Evolutionary conservation across 768 basidiomycete species (phyloP), one percentile per base, ranked within the genome.

Genomic region (Tylopilus sp.): DNA sequence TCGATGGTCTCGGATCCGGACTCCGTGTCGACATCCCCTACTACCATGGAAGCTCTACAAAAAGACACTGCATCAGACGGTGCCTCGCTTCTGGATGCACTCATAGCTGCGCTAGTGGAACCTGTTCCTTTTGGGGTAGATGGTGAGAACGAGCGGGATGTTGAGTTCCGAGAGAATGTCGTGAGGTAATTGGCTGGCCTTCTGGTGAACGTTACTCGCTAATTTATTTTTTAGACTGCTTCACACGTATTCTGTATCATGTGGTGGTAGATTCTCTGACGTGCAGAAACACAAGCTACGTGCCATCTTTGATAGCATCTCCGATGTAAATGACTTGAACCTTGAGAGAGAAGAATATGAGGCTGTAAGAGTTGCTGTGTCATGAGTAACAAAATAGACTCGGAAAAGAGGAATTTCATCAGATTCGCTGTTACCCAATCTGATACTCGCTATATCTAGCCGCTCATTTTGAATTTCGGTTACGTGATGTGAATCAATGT

Each of bases 81-180:
- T 10, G 55, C 56, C 17, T 68, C 66, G 12, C 66, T 90, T 14
- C 59, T 86, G 19, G 71, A 75, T 14, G 71, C 75, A 1, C 62
- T 88, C 13, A 70, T 89, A 51, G 71, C 73, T 21, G 78, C 79
- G 11, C 63, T 91, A 5, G 74, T 72, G 0, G 64, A 70, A 6
- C 86, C 87, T 9, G 57, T 85, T 21, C 86, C 87, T 11, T 75
- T 80, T 50, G 89, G 87, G 0, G 75, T 73, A 6, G 85, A 89
- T 61, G 88, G 87, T 17, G 86, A 89, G 54, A 70, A 72, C 38
- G 72, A 72, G n/a, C 80, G 71, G 10, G 89, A 89, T 64, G 62
- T 63, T 3, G 83, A 87, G 50, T 84, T 84, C 34, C 82, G 84
- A 66, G 87, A 87, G 65, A 87, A 85, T 58, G 66, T 80, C 2